Base-by-base conservation (phyloP, 345 rosid genomes). In the Pelargonium nanum region DNA sequence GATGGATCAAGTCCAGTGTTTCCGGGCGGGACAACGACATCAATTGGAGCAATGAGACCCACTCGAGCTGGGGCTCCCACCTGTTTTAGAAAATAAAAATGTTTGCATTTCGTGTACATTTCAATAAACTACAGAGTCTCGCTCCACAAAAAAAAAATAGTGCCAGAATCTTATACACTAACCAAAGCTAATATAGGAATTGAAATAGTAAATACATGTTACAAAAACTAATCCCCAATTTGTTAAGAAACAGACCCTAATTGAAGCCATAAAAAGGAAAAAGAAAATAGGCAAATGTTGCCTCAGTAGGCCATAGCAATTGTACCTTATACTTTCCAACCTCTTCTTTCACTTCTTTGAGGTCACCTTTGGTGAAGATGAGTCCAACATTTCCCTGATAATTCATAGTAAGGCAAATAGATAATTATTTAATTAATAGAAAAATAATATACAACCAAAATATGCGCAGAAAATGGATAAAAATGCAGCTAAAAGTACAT, bases 351-450 rank as follows among this genome's bases (percentile, higher is more conserved):
- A 85, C 89, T 72, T 88, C 91, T 63, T 85, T 88, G 72, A 81
- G 52, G 59, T 88, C 96, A 59, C 96, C 89, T 54, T 83, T 88
- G 4, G 88, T 88, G 79, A 88, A 85, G 55, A 88, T 80, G 64
- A 88, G 66, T 5, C 88, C 93, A 13, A 85, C 88, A 52, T 88
- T 88, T 0, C 89, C 96, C 92, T 83, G 67, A 19, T n/a, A n/a
- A n/a, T 24, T 23, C 13, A 63, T 9, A 0, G 17, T 40, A 15
- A 17, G 13, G 17, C 9, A 40, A 40, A 10, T 17, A 40, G 48
- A 40, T 40, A 2, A 40, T 10, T 40, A 40, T 28, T 7, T 2
- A 28, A 28, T 2, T 28, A 28, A 28, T 28, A 7, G 32, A 3
- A n/a, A n/a, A n/a, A n/a, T n/a, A n/a, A n/a, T n/a, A n/a, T n/a